Percentiles rank a stretch among this genome's conserved stretches.
phyloP scores from a whole-genome alignment of 768 basidiomycete genomes.

The Rhizopogon salebrosus region DNA sequence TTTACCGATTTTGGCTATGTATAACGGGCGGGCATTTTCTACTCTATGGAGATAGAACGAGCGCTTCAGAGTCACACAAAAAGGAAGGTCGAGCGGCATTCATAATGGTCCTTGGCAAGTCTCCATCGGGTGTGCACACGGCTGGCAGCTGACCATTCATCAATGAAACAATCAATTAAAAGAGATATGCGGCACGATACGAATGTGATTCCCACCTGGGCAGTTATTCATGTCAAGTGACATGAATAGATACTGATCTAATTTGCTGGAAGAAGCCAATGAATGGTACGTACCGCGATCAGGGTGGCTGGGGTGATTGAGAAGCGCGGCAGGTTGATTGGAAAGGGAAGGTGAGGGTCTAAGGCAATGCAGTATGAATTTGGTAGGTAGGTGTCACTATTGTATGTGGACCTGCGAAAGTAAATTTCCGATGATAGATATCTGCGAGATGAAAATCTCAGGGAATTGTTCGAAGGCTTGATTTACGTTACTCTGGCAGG shows the following conservation, averaged over 20 bases:
- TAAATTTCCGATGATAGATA: constrained; percentile 8
- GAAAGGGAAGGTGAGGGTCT: constrained; percentile 6
- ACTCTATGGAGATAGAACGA: constrained; percentile 14
- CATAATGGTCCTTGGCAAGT: constrained; percentile 14
- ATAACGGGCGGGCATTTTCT: constrained; percentile 16
- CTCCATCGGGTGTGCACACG: constrained; percentile 7
- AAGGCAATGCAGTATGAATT: constrained; percentile 11
- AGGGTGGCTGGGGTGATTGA: constrained; percentile 22
- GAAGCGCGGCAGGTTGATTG: constrained; percentile 10
- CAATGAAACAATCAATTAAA: constrained; percentile 24
- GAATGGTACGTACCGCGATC: constrained; percentile 1
- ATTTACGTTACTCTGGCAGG: constrained; percentile 21
- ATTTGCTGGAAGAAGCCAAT: constrained; percentile 1
- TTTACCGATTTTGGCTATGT: constrained; percentile 10
- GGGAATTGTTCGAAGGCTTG: constrained; percentile 5
- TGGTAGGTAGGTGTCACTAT: constrained; percentile 4
- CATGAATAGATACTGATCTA: constrained; percentile 9
- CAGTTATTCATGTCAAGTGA: constrained; percentile 4
- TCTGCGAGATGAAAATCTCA: constrained; percentile 1
- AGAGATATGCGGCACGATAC: constrained; percentile 7
- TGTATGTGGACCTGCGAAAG: constrained; percentile 5
- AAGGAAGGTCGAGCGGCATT: constrained; percentile 22
- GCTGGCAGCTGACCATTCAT: constrained; percentile 14
- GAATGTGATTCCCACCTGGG: constrained; percentile 7
- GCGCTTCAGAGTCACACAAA: constrained; percentile 16